A percentile compares a stretch with the other conserved stretches of the same genome.
phyloP scores from a whole-genome alignment of 345 rosid genomes.

The Moringa oleifera region DNA sequence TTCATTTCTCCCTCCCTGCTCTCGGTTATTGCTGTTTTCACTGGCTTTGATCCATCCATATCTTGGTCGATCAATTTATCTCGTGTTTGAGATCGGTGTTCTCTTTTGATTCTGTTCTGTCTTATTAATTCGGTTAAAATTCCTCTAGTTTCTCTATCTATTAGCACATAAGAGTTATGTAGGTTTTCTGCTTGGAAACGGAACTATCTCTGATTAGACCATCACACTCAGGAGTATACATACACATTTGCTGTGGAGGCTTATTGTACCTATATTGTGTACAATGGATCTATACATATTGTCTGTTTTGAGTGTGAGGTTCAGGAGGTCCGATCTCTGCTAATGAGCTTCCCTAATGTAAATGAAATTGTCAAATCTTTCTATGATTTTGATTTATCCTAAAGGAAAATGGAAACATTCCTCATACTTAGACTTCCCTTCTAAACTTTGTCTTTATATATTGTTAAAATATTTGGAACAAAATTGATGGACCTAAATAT shows the following conservation, averaged over 20 bases:
- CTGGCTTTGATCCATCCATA: background rate
- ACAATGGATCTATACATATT: constrained; percentile 9
- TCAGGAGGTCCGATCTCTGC: background rate
- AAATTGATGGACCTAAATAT: background rate
- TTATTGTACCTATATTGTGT: too few relatives aligned
- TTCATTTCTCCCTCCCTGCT: background rate
- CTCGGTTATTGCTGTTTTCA: background rate
- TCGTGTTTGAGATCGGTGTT: constrained; percentile 10
- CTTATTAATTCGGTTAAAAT: background rate
- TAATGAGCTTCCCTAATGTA: constrained; percentile 5
- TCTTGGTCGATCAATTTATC: background rate
- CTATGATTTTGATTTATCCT: too few relatives aligned
- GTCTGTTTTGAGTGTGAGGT: background rate
- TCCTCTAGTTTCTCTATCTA: too few relatives aligned
- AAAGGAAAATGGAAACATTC: too few relatives aligned
- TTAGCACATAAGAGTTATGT: too few relatives aligned
- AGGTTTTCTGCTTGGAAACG: too few relatives aligned
- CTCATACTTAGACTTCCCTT: too few relatives aligned
- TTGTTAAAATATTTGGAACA: too few relatives aligned
- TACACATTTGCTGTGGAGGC: too few relatives aligned
- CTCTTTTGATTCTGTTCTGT: constrained; percentile 3
- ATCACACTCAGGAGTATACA: too few relatives aligned
- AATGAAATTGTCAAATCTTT: constrained; percentile 5
- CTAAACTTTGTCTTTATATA: too few relatives aligned
- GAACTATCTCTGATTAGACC: too few relatives aligned